Evolutionary conservation across 2,329 filamentous ascomycete genomes (phyloP), one percentile per base, ranked within the genome.

Genomic region (Xylariaceae sp.): DNA sequence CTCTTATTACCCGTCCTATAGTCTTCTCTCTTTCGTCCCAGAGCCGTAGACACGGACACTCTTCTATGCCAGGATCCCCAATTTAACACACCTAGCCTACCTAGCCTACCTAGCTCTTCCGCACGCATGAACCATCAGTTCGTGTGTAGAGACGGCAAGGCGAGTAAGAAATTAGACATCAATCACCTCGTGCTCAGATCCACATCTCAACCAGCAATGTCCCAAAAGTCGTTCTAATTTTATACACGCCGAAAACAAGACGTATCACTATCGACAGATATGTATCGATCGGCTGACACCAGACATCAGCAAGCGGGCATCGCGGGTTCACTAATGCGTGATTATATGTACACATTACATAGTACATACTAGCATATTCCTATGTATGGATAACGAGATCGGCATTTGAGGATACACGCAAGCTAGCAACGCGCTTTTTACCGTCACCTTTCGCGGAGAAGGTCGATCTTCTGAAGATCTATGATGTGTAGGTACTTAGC

Each of bases 21-120:
- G 54, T 57, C 44, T 37, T 52, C 9, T 41, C 18, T 23, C 10
- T 41, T 37, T 32, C 44, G 60, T 54, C 60, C 60, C 60, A 60
- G 57, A 49, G 37, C 60, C 60, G 56, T 50, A 62, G 60, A 45
- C 54, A 56, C 41, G 60, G 60, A 56, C 58, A 60, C 52, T 60
- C 23, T 26, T 60, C 60, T 48, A 58, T 60, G 58, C 60, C 57
- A 62, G 60, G 50, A 52, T 53, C 43, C 40, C 21, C 47, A 40
- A 57, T 21, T 29, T 48, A 14, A 37, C 21, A 41, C 29, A 40
- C 48, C 46, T 45, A 53, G 54, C 53, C 47, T 26, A 20, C 37
- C 37, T 29, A 50, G 21, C 48, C 40, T 54, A 54, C 56, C 44
- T 56, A 40, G 51, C 37, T 44, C 21, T 45, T 50, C 57, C 37